Conservation (phyloP, 805 yeast species). For the Starmerella asiatica region DNA sequence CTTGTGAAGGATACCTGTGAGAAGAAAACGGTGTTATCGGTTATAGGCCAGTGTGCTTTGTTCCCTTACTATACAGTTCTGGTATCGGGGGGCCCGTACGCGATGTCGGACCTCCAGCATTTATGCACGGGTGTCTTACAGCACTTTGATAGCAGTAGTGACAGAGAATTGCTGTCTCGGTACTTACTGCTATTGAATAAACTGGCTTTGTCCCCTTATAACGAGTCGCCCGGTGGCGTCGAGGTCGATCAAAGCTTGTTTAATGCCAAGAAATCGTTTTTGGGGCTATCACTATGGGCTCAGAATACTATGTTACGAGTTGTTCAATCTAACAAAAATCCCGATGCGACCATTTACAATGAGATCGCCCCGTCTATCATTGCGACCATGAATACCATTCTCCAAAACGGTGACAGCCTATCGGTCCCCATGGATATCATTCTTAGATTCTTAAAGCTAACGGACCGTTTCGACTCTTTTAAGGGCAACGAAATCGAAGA, state of each 20-base stretch:
- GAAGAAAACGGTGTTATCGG: slow-evolving; percentile 1
- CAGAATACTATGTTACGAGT: slow-evolving; percentile 2
- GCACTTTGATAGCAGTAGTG: slow-evolving; percentile 16
- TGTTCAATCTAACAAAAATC: background rate
- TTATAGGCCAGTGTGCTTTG: slow-evolving; percentile 13
- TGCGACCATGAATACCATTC: background rate
- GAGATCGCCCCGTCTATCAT: background rate
- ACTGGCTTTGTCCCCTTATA: slow-evolving; percentile 14
- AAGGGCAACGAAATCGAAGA: slow-evolving; percentile 1
- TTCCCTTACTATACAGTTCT: slow-evolving; percentile 14
- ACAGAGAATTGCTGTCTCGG: slow-evolving; percentile 3
- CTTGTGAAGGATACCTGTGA: slow-evolving; percentile 3
- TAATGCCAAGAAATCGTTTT: background rate
- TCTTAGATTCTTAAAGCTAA: slow-evolving; percentile 4
- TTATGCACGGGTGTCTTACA: slow-evolving; percentile 41
- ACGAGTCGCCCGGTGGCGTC: background rate
- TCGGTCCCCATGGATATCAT: slow-evolving; percentile 3
- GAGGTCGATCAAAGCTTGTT: background rate
- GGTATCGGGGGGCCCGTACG: slow-evolving; percentile 28
- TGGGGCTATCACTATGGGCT: slow-evolving; percentile 10
- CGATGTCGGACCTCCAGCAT: slow-evolving; percentile 51
- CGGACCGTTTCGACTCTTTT: background rate
- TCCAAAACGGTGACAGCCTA: background rate
- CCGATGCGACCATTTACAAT: background rate
- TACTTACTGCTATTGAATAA: slow-evolving; percentile 8